phyloP scores from a whole-genome alignment of 1,139 yeast genomes.

The Taphrina confusa region DNA sequence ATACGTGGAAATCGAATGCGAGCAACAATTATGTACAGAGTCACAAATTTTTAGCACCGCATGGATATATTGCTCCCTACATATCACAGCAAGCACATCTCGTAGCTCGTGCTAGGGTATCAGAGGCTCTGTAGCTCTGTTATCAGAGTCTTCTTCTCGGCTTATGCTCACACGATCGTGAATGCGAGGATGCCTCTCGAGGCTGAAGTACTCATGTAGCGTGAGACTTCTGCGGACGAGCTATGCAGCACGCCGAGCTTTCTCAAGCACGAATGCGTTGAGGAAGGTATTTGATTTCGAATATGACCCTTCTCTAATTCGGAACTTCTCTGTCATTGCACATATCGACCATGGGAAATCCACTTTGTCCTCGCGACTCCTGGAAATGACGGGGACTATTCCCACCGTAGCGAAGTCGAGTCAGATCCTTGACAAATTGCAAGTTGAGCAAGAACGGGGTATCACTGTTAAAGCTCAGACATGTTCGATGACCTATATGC shows the following conservation, averaged over 20 bases:
- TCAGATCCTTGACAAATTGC: constrained; percentile 90
- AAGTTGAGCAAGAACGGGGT: constrained; percentile 93
- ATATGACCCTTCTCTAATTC: constrained; percentile 19
- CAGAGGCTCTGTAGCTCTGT: no score
- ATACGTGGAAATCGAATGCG: no score
- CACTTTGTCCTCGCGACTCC: constrained; percentile 79
- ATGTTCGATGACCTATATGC: constrained; percentile 82
- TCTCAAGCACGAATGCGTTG: neutral
- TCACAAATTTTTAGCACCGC: no score
- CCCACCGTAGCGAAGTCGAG: constrained; percentile 65
- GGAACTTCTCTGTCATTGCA: constrained; percentile 93
- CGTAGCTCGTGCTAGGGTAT: no score
- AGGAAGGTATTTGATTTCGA: constrained; percentile 27
- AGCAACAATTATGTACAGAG: no score
- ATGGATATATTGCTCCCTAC: no score
- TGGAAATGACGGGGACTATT: constrained; percentile 87
- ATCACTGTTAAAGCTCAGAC: constrained; percentile 97
- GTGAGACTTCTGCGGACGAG: neutral
- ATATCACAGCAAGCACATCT: no score
- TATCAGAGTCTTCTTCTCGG: no score
- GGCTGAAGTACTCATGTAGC: neutral
- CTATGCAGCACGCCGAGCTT: neutral
- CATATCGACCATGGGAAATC: constrained; percentile 98
- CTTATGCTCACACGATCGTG: neutral
- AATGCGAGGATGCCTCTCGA: constrained; percentile 1